phyloP scores from a whole-genome alignment of 2,329 filamentous ascomycete genomes.

The Aspergillus udagawae region DNA sequence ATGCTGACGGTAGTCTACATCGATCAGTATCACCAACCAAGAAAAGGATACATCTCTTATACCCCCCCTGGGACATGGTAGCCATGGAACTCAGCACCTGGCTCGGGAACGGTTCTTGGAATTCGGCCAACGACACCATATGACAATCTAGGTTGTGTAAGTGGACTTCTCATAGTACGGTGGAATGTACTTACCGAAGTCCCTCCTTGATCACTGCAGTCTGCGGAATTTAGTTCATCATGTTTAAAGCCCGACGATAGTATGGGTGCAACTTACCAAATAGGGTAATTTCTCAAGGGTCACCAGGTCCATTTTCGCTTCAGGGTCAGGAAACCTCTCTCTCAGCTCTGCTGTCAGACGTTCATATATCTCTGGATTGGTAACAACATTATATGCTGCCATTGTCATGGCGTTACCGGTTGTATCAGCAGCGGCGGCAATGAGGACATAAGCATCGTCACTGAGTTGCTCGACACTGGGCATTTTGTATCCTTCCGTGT shows the following conservation, averaged over 20 bases:
- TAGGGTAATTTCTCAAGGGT: conserved; percentile 35
- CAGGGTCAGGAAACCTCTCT: conserved; percentile 26
- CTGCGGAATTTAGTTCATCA: conserved; percentile 9
- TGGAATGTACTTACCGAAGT: conserved; percentile 22
- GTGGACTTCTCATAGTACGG: not conserved
- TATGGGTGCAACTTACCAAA: conserved; percentile 17
- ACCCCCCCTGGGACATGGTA: conserved; percentile 30
- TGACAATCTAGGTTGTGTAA: conserved; percentile 19
- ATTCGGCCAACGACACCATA: conserved; percentile 32
- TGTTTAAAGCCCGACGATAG: not conserved
- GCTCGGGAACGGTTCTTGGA: conserved; percentile 30
- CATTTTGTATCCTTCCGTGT: conserved; percentile 13
- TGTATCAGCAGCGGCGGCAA: conserved; percentile 31
- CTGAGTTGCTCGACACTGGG: conserved; percentile 21
- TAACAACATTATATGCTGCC: conserved; percentile 26
- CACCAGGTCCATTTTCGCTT: conserved; percentile 20
- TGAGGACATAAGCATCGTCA: conserved; percentile 24
- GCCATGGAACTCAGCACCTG: conserved; percentile 28
- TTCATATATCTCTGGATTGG: conserved; percentile 23
- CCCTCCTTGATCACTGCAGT: conserved; percentile 36
- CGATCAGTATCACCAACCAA: not conserved
- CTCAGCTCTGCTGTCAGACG: conserved; percentile 26
- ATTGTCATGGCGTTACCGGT: conserved; percentile 34
- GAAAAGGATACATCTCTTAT: not conserved
- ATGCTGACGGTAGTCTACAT: conserved; percentile 26